phyloP scores from a whole-genome alignment of 306 rosid genomes.

The Trifolium subterraneum region DNA sequence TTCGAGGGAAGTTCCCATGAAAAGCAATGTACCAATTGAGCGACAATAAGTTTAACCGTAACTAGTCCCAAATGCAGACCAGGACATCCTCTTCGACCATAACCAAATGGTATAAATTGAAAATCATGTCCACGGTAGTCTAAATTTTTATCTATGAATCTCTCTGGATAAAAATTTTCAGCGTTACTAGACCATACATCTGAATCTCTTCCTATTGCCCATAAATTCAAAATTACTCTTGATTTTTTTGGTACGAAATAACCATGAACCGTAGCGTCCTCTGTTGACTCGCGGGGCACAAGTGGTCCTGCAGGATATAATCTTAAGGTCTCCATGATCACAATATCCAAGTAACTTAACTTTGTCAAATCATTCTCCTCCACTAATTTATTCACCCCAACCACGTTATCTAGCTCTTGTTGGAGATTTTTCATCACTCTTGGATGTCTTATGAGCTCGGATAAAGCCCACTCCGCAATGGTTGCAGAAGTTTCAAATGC shows the following conservation, averaged over 20 bases:
- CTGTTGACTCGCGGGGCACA: slow-evolving; percentile 39
- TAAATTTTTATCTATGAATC: slow-evolving; percentile 24
- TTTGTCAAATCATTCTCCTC: slow-evolving; percentile 49
- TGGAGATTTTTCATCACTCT: slow-evolving; percentile 50
- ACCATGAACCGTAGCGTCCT: slow-evolving; percentile 42
- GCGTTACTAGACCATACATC: slow-evolving; percentile 47
- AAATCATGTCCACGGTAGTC: slow-evolving; percentile 39
- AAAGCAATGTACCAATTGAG: slow-evolving; percentile 54
- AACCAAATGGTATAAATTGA: slow-evolving; percentile 49
- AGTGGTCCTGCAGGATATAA: slow-evolving; percentile 47
- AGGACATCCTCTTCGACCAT: slow-evolving; percentile 53
- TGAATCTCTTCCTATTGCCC: slow-evolving; percentile 55
- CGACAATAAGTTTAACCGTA: slow-evolving; percentile 30
- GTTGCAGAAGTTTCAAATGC: slow-evolving; percentile 45
- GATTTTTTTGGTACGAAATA: slow-evolving; percentile 37
- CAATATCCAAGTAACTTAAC: slow-evolving; percentile 49
- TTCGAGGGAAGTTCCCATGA: slow-evolving; percentile 44
- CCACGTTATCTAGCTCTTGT: slow-evolving; percentile 43
- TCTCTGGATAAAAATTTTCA: slow-evolving; percentile 48
- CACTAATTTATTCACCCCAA: slow-evolving; percentile 46
- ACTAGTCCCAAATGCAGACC: slow-evolving; percentile 40
- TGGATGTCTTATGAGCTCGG: slow-evolving; percentile 53
- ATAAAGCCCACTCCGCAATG: slow-evolving; percentile 44
- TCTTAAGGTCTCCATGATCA: slow-evolving; percentile 53
- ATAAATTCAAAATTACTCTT: slow-evolving; percentile 38